Evolutionary conservation across 495 filamentous ascomycete species (phyloP).

Genomic region (Neurospora sp.): DNA sequence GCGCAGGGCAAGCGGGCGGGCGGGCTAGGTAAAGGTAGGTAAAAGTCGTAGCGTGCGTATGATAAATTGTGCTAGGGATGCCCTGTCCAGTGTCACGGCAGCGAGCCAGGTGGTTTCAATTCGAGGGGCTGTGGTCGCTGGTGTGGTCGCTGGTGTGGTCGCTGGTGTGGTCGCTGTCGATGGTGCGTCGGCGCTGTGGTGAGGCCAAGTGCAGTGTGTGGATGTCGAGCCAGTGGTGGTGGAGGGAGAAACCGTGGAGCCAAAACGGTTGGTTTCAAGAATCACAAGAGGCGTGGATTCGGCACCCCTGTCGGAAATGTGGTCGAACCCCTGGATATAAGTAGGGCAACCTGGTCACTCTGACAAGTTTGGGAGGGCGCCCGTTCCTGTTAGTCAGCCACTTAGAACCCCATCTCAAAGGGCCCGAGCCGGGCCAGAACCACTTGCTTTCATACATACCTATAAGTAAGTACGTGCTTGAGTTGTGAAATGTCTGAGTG

Average conservation of each 20-base stretch:
- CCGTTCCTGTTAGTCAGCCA: neutral
- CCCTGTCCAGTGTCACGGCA: neutral
- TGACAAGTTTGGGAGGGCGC: neutral
- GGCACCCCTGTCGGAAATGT: constrained; percentile 14
- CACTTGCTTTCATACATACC: neutral
- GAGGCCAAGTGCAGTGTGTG: constrained; percentile 7
- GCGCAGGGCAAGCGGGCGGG: neutral
- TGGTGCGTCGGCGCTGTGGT: neutral
- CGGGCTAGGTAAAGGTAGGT: neutral
- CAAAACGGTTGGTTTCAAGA: constrained; percentile 21
- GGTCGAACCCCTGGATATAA: constrained; percentile 9
- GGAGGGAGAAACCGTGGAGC: neutral
- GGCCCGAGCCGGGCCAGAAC: neutral
- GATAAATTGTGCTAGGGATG: neutral
- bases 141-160: neutral
- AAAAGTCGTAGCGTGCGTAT: neutral
- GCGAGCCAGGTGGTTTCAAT: constrained; percentile 7
- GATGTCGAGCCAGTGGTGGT: neutral
- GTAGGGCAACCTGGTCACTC: neutral
- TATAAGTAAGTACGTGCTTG: neutral
- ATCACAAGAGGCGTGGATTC: constrained; percentile 4
- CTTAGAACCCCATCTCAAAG: neutral
- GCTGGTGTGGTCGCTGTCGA: neutral
- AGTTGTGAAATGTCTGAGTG: neutral
- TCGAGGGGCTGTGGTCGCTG: constrained; percentile 1